Percentiles rank a stretch among this genome's conserved stretches.
phyloP scores from a whole-genome alignment of 2,329 filamentous ascomycete genomes.

The Elsinoe australis region DNA sequence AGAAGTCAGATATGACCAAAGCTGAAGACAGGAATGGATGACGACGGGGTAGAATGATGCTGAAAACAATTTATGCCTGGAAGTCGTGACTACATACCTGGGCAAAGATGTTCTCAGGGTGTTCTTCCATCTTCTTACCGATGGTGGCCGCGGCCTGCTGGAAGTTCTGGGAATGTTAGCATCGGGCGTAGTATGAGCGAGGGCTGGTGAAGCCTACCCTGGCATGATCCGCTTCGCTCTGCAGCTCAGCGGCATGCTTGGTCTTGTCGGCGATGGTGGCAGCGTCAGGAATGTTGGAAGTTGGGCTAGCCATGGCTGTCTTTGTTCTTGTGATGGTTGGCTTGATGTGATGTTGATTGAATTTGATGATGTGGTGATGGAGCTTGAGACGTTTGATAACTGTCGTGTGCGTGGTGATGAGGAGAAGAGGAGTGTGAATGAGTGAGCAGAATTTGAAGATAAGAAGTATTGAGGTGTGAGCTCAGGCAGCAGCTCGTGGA shows the following conservation, averaged over 20 bases:
- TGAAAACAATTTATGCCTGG: too few relatives aligned
- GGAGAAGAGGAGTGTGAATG: background rate
- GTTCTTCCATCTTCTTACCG: constrained; percentile 30
- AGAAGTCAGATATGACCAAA: background rate
- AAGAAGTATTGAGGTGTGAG: background rate
- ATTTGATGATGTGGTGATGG: background rate
- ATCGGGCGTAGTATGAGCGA: background rate
- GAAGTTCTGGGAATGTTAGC: constrained; percentile 23
- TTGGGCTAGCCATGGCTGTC: background rate
- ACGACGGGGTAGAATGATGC: too few relatives aligned
- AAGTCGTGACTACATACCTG: too few relatives aligned
- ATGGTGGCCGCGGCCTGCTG: constrained; percentile 27
- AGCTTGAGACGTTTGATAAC: too few relatives aligned
- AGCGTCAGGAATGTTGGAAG: constrained; percentile 1
- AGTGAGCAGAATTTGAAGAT: background rate
- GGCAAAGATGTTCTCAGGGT: constrained; percentile 27
- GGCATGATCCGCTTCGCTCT: constrained; percentile 2
- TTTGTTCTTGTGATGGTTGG: background rate
- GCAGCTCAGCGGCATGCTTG: constrained; percentile 4
- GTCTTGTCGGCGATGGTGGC: background rate
- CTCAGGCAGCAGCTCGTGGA: too few relatives aligned
- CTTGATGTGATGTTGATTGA: background rate
- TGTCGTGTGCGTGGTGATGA: too few relatives aligned
- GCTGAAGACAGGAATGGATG: too few relatives aligned
- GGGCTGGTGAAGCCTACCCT: background rate